Evolutionary conservation across 352 stramenopile species (phyloP), one percentile per base, ranked within the genome.

Genomic region (Ophiocytium majus): DNA sequence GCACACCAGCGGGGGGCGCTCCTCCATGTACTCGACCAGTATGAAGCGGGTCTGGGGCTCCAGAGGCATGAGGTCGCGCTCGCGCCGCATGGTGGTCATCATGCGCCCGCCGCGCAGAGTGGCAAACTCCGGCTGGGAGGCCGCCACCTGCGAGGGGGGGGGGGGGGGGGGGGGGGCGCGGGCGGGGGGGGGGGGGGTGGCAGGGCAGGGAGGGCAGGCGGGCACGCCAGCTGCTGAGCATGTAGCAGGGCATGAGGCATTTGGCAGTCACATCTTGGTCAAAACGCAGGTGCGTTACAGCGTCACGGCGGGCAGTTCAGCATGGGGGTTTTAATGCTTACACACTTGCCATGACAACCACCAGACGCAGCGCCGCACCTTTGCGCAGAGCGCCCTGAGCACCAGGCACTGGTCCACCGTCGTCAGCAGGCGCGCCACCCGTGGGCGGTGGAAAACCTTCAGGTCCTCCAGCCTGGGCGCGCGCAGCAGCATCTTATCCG

Each of bases 21-120:
- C 84, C 82, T 90, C 86, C 43, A 89, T 81, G 78, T 90, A 90
- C 82, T 90, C 86, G 10, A 90, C 79, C 17, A 90, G 49, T 34
- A 87, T 63, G 64, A 87, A 87, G 33, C 63, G 78, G 10, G 83
- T 76, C 33, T 50, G 35, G 23, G 76, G 81, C 31, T 86, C 83
- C 1, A 86, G 28, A 33, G 83, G 76, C 1, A 79, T 43, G 32
- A 86, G 66, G 57, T 86, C 76, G n/a, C 50, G 37, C 36, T 81
- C 75, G 31, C 32, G 19, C n/a, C 75, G 75, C 36, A 81, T 81
- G 19, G 75, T 28, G 36, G 5, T 81, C 75, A 81, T 28, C 5
- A 33, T 81, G 31, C 19, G 19, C 19, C 75, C 75, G 31, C 75
- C 75, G 37, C 75, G 75, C 5, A 81, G 28, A 1, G 32, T 81